Base-by-base conservation (phyloP, 192 early-diverging fungal species). In the Backusella psychrophila region DNA sequence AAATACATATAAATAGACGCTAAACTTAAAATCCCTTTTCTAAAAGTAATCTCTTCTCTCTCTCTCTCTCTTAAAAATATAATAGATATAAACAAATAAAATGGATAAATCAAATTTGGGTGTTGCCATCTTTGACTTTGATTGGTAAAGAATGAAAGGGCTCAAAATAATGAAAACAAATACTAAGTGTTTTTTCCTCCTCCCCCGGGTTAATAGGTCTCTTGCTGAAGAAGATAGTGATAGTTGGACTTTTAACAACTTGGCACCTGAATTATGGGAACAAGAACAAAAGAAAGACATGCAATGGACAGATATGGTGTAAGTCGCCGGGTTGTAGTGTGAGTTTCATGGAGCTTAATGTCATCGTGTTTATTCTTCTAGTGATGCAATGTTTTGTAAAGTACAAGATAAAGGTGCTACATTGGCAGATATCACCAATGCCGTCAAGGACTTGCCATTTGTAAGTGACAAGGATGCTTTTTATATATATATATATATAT, bases 291-390 rank as follows among this genome's bases (percentile, higher is more conserved):
- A 67, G 21, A 21, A 71, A 29, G 65, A 63, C 6, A 75, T 77
- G 4, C 89, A 90, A 75, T 91, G 89, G 89, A 89, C 89, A n/a
- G 88, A 91, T 75, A 76, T 91, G 21, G 88, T 89, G 88, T 84
- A 84, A 70, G 81, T 33, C 33, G 33, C 33, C 3, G 33, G 33
- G 33, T 33, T 3, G 2, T 33, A 33, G 3, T 23, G 21, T 8
- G 12, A 33, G 1, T 26, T 39, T 52, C 0, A 44, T 11, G 14
- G 42, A 14, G 4, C 15, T 17, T 44, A 15, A 44, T 12, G 3
- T 15, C 14, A 44, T 4, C 39, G 29, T 52, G 8, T 33, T 3
- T 26, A 6, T 44, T 49, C 9, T 23, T 56, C 0, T 72, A 85
- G 80, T 73, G 78, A 81, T 69, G 53, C 63, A 14, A 49, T 80